A percentile compares a stretch with the other conserved stretches of the same genome.
Conservation (phyloP, 2,329 filamentous ascomycete species). For the Tolypocladium inflatum region DNA sequence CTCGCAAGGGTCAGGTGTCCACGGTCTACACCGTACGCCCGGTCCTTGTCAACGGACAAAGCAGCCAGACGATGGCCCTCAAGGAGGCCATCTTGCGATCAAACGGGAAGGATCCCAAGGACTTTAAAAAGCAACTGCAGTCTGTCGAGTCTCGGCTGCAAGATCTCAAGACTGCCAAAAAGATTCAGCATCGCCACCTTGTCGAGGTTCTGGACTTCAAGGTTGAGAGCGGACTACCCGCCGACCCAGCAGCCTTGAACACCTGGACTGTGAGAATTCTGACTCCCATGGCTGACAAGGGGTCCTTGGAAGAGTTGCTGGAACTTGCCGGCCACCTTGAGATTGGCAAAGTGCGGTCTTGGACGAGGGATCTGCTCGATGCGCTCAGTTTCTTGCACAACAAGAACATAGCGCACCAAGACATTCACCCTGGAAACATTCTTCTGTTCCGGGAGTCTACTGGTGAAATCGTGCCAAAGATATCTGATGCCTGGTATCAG, state of each 20-base stretch:
- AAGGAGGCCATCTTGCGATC: constrained; percentile 59
- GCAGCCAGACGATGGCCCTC: constrained; percentile 57
- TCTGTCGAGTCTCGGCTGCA: constrained; percentile 69
- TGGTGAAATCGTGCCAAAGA: constrained; percentile 62
- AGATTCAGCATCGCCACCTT: constrained; percentile 65
- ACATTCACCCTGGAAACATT: constrained; percentile 72
- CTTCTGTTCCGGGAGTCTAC: constrained; percentile 62
- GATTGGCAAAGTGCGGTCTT: constrained; percentile 69
- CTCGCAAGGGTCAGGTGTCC: constrained; percentile 57
- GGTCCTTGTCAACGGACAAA: constrained; percentile 43
- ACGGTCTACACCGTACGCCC: constrained; percentile 66
- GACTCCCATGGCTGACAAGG: constrained; percentile 69
- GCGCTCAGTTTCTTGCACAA: constrained; percentile 81
- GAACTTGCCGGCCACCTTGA: constrained; percentile 68
- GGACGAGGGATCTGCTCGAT: constrained; percentile 87
- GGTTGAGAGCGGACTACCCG: constrained; percentile 47
- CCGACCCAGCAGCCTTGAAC: constrained; percentile 24
- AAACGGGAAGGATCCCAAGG: constrained; percentile 45
- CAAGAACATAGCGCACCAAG: constrained; percentile 73
- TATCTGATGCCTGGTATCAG: constrained; percentile 67
- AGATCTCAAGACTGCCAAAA: constrained; percentile 62
- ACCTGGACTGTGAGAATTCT: constrained; percentile 68
- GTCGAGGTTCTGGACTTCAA: constrained; percentile 77
- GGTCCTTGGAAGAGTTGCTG: constrained; percentile 72
- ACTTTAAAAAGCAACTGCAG: constrained; percentile 68